Percentiles rank a stretch among this genome's conserved stretches.
phyloP scores from a whole-genome alignment of 2,329 filamentous ascomycete genomes.

The Cylindrodendrum hubeiense region DNA sequence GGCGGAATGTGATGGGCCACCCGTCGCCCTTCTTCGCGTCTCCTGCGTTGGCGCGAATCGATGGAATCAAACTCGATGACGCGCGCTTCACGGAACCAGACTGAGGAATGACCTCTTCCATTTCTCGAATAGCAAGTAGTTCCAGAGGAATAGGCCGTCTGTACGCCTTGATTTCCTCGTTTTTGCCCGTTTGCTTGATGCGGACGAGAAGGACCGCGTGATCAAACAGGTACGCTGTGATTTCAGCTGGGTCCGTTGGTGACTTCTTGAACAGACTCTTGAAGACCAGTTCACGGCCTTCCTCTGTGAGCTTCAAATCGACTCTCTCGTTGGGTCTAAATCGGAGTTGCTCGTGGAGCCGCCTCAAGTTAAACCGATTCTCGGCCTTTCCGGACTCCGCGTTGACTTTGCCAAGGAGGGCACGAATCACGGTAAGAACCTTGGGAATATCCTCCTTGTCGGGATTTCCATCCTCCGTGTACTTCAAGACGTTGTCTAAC shows the following conservation, averaged over 20 bases:
- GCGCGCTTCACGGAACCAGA: slow-evolving; percentile 85
- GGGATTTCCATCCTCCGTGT: slow-evolving; percentile 88
- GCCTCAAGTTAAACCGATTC: slow-evolving; percentile 95
- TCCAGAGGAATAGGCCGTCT: slow-evolving; percentile 94
- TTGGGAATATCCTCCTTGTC: slow-evolving; percentile 94
- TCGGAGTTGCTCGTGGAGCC: slow-evolving; percentile 90
- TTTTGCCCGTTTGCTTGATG: slow-evolving; percentile 91
- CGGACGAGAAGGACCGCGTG: slow-evolving; percentile 93
- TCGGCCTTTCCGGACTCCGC: slow-evolving; percentile 96
- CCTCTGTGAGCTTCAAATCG: slow-evolving; percentile 93
- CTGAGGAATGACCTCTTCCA: slow-evolving; percentile 94
- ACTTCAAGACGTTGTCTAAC: slow-evolving; percentile 91
- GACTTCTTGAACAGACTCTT: slow-evolving; percentile 96
- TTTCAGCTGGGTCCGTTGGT: slow-evolving; percentile 87
- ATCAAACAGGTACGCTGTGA: slow-evolving; percentile 96
- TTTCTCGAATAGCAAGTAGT: slow-evolving; percentile 91
- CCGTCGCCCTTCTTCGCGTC: slow-evolving; percentile 77
- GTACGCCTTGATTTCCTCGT: slow-evolving; percentile 95
- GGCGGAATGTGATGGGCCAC: slow-evolving; percentile 95
- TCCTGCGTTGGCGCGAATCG: slow-evolving; percentile 59
- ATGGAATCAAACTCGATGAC: slow-evolving; percentile 83
- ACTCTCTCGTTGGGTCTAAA: slow-evolving; percentile 92
- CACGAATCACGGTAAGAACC: slow-evolving; percentile 87
- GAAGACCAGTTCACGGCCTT: slow-evolving; percentile 91
- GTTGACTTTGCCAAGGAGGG: slow-evolving; percentile 90